Evolutionary conservation across 2,329 filamentous ascomycete species (phyloP).

Genomic region (Penicillium janthinellum): DNA sequence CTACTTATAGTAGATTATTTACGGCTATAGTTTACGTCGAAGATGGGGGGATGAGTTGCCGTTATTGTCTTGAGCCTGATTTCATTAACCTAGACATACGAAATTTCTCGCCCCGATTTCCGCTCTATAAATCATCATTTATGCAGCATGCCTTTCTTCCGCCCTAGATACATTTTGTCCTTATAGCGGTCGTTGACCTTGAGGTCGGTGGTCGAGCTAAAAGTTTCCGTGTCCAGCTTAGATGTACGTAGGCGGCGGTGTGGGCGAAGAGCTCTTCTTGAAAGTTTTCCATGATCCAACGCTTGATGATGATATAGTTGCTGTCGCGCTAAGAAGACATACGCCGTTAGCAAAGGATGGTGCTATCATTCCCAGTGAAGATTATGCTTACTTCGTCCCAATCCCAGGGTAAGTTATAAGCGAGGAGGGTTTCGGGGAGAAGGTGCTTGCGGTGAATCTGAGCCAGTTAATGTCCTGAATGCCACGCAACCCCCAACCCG

Average conservation of each 20-base stretch:
- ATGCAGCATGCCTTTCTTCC: conserved; percentile 37
- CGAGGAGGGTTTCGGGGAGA: conserved; percentile 48
- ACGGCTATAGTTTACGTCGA: too few relatives aligned
- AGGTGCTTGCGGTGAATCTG: conserved; percentile 51
- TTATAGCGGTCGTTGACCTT: conserved; percentile 45
- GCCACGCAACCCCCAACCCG: background rate
- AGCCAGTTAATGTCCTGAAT: conserved; percentile 5
- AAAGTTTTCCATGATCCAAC: conserved; percentile 70
- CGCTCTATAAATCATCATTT: too few relatives aligned
- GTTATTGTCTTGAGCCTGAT: too few relatives aligned
- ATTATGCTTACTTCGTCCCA: conserved; percentile 46
- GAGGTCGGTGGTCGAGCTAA: conserved; percentile 41
- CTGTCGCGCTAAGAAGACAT: conserved; percentile 53
- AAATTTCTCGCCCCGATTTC: too few relatives aligned
- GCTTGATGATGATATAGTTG: conserved; percentile 72
- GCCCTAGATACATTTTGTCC: conserved; percentile 50
- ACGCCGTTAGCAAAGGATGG: background rate
- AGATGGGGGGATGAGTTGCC: too few relatives aligned
- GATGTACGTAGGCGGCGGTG: conserved; percentile 66
- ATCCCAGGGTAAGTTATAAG: conserved; percentile 51
- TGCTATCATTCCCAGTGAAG: background rate
- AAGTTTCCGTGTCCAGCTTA: conserved; percentile 38
- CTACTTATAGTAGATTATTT: too few relatives aligned
- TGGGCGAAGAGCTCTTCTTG: conserved; percentile 74
- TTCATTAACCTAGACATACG: too few relatives aligned